Evolutionary conservation across 345 rosid genomes (phyloP).

Genomic region (Populus simonii): DNA sequence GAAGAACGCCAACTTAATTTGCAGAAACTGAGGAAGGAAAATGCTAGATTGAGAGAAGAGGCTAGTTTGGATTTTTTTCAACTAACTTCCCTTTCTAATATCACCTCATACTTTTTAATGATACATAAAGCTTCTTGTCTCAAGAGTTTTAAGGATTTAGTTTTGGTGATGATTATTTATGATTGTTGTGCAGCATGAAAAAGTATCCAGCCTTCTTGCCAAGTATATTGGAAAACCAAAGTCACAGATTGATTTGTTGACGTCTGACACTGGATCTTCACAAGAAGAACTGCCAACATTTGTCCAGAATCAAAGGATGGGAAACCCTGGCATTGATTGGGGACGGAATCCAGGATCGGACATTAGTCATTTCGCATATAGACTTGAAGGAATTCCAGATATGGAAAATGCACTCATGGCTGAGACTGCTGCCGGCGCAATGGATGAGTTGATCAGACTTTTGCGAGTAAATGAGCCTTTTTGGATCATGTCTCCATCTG

Average conservation of each 20-base stretch:
- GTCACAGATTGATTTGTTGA: slow-evolving; percentile 12
- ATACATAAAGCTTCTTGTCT: no score
- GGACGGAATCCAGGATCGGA: slow-evolving; percentile 4
- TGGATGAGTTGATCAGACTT: slow-evolving; percentile 53
- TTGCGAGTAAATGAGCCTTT: slow-evolving; percentile 41
- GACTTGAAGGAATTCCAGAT: slow-evolving; percentile 16
- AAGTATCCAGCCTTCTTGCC: slow-evolving; percentile 29
- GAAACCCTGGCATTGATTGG: slow-evolving; percentile 5
- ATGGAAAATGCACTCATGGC: slow-evolving; percentile 37
- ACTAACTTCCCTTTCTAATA: not conserved
- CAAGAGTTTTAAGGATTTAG: not conserved
- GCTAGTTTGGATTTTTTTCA: slow-evolving; percentile 24
- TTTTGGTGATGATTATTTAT: not conserved
- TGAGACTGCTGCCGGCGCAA: slow-evolving; percentile 46
- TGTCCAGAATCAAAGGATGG: not conserved
- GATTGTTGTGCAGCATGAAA: slow-evolving; percentile 40
- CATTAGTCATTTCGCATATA: not conserved
- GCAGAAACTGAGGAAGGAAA: slow-evolving; percentile 44
- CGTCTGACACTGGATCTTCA: slow-evolving; percentile 10
- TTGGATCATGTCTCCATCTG: slow-evolving; percentile 44
- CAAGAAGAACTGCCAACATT: slow-evolving; percentile 3
- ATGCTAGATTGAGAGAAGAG: slow-evolving; percentile 45
- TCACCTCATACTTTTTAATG: not conserved
- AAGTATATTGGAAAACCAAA: slow-evolving; percentile 37
- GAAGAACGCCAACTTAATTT: slow-evolving; percentile 40